These are phyloP conservation scores for Stagonosporopsis vannaccii DNA, from an alignment of 2,329 filamentous ascomycete species.

Conservation along the genomic window DNA sequence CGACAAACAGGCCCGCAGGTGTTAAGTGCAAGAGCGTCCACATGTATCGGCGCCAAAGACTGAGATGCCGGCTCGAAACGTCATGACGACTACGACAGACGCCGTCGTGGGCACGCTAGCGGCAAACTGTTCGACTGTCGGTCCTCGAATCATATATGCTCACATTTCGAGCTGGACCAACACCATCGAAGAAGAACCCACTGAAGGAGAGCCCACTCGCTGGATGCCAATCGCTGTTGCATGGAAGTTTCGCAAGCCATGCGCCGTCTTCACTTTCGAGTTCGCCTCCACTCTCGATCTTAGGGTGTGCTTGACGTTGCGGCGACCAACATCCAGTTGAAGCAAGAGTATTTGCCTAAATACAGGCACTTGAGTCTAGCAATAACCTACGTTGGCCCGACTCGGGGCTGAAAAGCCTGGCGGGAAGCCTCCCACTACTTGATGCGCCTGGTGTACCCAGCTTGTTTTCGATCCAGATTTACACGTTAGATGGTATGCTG, in stretches of 20 bases:
- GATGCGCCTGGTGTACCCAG: slow-evolving; percentile 10
- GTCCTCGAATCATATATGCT: not conserved
- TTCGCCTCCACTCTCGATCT: not conserved
- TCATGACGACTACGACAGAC: slow-evolving; percentile 5
- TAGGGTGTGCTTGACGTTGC: not conserved
- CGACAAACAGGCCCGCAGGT: slow-evolving; percentile 7
- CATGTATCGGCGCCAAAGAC: not conserved
- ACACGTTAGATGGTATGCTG: slow-evolving; percentile 18
- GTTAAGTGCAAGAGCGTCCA: slow-evolving; percentile 2
- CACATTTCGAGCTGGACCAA: not conserved
- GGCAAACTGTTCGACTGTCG: not conserved
- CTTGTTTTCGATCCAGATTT: not conserved
- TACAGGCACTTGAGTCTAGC: not conserved
- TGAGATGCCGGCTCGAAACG: not conserved
- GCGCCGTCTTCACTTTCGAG: not conserved
- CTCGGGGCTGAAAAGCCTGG: no score
- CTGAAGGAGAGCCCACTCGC: not conserved
- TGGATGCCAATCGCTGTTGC: not conserved
- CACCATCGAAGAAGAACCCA: not conserved
- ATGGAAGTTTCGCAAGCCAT: not conserved
- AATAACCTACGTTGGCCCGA: not conserved
- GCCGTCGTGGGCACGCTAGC: slow-evolving; percentile 7
- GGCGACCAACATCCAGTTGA: not conserved
- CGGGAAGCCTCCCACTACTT: not conserved
- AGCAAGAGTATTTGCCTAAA: not conserved